Evolutionary conservation across 139 green algal species (phyloP), one percentile per base, ranked within the genome.

Genomic region (Dunaliella sp.): DNA sequence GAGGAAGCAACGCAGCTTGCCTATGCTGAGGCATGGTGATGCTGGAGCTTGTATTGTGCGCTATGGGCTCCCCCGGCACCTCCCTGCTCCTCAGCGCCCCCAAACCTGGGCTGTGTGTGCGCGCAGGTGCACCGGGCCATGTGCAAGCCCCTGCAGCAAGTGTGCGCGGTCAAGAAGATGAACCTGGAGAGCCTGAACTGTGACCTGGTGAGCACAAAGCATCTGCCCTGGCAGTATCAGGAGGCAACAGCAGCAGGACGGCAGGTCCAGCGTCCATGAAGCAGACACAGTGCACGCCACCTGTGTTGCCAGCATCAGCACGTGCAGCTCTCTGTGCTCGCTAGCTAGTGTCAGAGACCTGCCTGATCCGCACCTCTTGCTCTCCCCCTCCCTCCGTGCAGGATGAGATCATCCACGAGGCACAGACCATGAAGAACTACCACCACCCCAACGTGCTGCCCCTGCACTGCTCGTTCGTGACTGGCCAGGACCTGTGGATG

Each of bases 321-420:
- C 12, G 78, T 30, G 36, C 32, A 0, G 1, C 36, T 48, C n/a
- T 38, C 57, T 78, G 77, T 16, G 1, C 33, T 38, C 36, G 28
- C 34, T 65, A 75, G 31, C 31, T n/a, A n/a, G n/a, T n/a, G n/a
- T n/a, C n/a, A n/a, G n/a, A n/a, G n/a, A n/a, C n/a, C n/a, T n/a
- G n/a, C n/a, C n/a, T n/a, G n/a, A n/a, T n/a, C n/a, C n/a, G n/a
- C n/a, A n/a, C n/a, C n/a, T n/a, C n/a, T n/a, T n/a, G n/a, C n/a
- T n/a, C n/a, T n/a, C 0, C 22, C 32, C 73, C 28, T 75, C 36
- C 81, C 77, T 77, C 22, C 30, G 30, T 77, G 83, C 94, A 97
- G 95, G 97, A 99, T 38, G 97, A 99, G 73, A 98, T 99, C 84
- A 94, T 98, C 3, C 91, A 93, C 59, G 97, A 99, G 90, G 95